phyloP scores from a whole-genome alignment of 441 rosid genomes.

The Arabidopsis lyrata region DNA sequence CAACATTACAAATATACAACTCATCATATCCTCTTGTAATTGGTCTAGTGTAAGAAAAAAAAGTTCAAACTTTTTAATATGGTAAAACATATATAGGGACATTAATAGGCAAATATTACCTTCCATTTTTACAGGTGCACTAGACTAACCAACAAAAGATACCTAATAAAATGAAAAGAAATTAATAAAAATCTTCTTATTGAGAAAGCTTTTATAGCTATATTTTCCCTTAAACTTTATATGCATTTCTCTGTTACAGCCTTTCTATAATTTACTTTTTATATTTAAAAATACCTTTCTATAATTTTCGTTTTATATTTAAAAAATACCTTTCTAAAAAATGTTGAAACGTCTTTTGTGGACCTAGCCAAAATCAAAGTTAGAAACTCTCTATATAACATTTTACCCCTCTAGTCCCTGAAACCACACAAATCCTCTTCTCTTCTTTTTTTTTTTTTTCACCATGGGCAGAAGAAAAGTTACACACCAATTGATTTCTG shows the following conservation, averaged over 20 bases:
- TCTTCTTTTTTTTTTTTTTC: neutral
- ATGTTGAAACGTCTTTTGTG: conserved; percentile 11
- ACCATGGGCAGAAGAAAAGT: conserved; percentile 59
- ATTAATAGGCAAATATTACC: conserved; percentile 23
- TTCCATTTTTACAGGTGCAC: neutral
- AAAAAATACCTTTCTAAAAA: too few species aligned
- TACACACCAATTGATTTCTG: conserved; percentile 53
- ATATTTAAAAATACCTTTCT: neutral
- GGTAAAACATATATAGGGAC: conserved; percentile 11
- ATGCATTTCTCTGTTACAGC: neutral
- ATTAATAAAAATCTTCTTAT: conserved; percentile 27
- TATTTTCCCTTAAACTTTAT: conserved; percentile 3
- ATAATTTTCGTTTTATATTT: neutral
- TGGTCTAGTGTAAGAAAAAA: neutral
- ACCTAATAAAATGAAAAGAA: conserved; percentile 5
- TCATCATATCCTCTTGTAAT: conserved; percentile 10
- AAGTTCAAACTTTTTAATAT: neutral
- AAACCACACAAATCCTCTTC: conserved; percentile 28
- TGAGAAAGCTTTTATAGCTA: conserved; percentile 30
- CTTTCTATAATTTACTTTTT: conserved; percentile 17
- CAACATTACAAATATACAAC: neutral
- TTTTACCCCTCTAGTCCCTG: neutral
- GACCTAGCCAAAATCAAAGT: conserved; percentile 30
- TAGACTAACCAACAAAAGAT: conserved; percentile 26
- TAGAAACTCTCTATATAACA: conserved; percentile 40